A percentile compares a stretch with the other conserved stretches of the same genome.
Conservation (phyloP, 306 rosid genomes). For the Lablab purpureus region DNA sequence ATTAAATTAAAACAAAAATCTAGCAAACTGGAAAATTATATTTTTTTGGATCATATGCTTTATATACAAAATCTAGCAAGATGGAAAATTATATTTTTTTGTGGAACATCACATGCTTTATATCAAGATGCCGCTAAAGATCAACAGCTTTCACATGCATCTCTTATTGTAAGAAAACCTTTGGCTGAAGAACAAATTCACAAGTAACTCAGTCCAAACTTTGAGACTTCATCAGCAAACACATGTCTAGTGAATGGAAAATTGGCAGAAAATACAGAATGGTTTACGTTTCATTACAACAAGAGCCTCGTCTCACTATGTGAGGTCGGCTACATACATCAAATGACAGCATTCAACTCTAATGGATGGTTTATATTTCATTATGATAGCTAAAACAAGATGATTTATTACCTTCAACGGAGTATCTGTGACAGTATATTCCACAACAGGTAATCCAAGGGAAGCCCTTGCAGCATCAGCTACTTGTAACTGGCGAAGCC, state of each 20-base stretch:
- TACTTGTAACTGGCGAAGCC: slow-evolving; percentile 81
- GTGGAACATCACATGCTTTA: slow-evolving; percentile 21
- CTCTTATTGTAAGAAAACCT: neutral
- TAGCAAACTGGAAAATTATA: neutral
- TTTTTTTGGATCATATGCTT: slow-evolving; percentile 6
- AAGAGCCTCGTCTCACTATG: neutral
- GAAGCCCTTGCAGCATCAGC: slow-evolving; percentile 95
- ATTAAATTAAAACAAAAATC: neutral
- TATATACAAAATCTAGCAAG: slow-evolving; percentile 10
- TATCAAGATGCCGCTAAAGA: slow-evolving; percentile 1
- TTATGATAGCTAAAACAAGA: slow-evolving; percentile 21
- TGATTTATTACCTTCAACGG: slow-evolving; percentile 67
- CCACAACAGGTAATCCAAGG: slow-evolving; percentile 86
- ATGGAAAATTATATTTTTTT: neutral
- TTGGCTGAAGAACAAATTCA: slow-evolving; percentile 18
- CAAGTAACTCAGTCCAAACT: neutral
- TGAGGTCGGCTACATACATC: neutral
- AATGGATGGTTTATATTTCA: slow-evolving; percentile 27
- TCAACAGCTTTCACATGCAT: neutral
- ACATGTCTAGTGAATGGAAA: neutral
- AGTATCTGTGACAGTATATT: slow-evolving; percentile 78
- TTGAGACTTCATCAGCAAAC: neutral
- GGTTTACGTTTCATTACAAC: neutral
- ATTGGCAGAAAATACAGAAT: slow-evolving; percentile 19
- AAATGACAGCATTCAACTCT: neutral